A percentile compares a stretch with the other conserved stretches of the same genome.
These are phyloP conservation scores for Corniculantispora saksenae DNA, from an alignment of 2,329 filamentous ascomycete genomes.

Conservation along the genomic window DNA sequence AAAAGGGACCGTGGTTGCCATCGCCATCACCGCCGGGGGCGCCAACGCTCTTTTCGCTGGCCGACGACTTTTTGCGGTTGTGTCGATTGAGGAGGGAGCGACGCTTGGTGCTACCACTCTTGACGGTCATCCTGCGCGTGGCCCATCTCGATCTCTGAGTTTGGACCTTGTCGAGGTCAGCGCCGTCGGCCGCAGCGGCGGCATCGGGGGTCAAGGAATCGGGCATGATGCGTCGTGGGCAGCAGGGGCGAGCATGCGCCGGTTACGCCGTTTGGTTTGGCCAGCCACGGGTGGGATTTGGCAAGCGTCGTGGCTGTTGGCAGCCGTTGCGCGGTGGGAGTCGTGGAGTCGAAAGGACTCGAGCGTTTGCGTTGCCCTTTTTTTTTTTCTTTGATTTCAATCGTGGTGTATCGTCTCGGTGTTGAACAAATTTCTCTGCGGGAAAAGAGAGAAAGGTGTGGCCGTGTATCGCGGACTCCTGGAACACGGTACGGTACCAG, in stretches of 20 bases:
- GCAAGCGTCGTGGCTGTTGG: background rate
- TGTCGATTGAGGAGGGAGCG: conserved; percentile 77
- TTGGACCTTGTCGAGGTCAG: conserved; percentile 28
- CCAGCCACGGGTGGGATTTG: conserved; percentile 7
- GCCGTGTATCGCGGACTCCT: background rate
- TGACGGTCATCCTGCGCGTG: conserved; percentile 80
- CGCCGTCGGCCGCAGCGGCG: conserved; percentile 21
- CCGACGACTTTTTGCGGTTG: conserved; percentile 62
- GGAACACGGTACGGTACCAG: conserved; percentile 11
- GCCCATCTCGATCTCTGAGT: conserved; percentile 91
- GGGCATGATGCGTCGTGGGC: conserved; percentile 32
- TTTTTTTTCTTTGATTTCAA: too few species aligned
- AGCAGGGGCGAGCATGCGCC: conserved; percentile 19
- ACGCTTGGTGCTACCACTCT: conserved; percentile 77
- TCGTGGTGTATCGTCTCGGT: too few species aligned
- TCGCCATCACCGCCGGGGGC: conserved; percentile 40
- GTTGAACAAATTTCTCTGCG: background rate
- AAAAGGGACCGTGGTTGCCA: conserved; percentile 34
- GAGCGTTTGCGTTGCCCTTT: background rate
- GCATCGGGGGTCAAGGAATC: conserved; percentile 31
- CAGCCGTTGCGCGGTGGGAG: background rate
- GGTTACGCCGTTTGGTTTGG: conserved; percentile 16
- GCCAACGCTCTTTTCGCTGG: conserved; percentile 68
- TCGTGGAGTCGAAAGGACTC: background rate
- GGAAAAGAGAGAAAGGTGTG: background rate